Percentiles rank a stretch among this genome's conserved stretches.
Evolutionary conservation across 306 rosid genomes (phyloP).

Genomic region (Gillenia trifoliata): DNA sequence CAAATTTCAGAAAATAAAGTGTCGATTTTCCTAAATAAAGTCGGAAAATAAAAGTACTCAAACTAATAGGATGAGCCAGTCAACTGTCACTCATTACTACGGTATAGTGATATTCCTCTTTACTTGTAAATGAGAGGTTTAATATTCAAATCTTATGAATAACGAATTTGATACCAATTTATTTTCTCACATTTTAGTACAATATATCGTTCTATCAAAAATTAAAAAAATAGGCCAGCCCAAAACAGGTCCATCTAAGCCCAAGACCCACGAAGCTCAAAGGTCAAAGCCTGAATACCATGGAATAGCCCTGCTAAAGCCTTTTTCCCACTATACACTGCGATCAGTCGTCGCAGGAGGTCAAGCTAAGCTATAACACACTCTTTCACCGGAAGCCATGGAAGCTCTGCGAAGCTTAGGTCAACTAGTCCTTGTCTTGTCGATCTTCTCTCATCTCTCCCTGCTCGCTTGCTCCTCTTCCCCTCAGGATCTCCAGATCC

Average conservation of each 20-base stretch:
- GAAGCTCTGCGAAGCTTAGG: slow-evolving; percentile 44
- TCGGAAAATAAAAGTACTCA: neutral
- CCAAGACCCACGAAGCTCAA: neutral
- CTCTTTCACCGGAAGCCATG: slow-evolving; percentile 37
- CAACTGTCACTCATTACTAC: neutral
- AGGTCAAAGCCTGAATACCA: neutral
- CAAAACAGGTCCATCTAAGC: neutral
- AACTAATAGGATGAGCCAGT: neutral
- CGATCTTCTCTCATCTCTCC: slow-evolving; percentile 29
- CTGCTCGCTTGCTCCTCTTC: slow-evolving; percentile 35
- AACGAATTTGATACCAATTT: fast-evolving
- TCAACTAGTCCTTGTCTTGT: slow-evolving; percentile 31
- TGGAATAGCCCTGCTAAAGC: neutral
- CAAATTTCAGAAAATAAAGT: too few relatives aligned
- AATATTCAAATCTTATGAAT: too few relatives aligned
- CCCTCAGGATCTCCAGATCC: slow-evolving; percentile 58
- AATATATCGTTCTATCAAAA: too few relatives aligned
- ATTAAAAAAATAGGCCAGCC: neutral
- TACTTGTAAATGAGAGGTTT: too few relatives aligned
- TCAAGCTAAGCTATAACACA: neutral
- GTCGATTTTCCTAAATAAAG: too few relatives aligned
- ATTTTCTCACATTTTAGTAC: too few relatives aligned
- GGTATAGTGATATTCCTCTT: too few relatives aligned
- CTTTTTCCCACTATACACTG: neutral
- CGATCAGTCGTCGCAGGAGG: slow-evolving; percentile 9